Conservation (phyloP, 2,329 filamentous ascomycete species). For the Cercospora zeina region DNA sequence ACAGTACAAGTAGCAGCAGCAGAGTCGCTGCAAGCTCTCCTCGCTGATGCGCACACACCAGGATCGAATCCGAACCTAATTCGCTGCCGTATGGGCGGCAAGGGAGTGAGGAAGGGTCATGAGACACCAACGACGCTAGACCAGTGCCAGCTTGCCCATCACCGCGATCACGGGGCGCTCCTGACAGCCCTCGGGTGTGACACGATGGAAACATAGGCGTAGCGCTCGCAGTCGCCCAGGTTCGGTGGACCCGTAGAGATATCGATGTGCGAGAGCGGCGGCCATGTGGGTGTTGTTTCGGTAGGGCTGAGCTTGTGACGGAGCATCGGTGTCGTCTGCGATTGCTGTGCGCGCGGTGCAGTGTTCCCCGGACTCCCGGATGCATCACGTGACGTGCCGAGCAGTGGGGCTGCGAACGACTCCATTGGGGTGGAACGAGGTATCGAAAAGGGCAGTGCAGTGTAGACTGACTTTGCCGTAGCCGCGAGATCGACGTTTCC, state of each 20-base stretch:
- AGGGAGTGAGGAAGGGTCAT: slow-evolving; percentile 1
- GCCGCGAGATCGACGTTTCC: neutral
- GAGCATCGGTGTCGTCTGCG: neutral
- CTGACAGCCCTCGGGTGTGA: neutral
- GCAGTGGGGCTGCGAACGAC: no score
- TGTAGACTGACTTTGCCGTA: neutral
- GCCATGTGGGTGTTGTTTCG: neutral
- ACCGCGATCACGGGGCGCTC: neutral
- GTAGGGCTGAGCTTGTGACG: neutral
- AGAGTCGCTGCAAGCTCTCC: neutral
- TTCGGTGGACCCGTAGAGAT: no score
- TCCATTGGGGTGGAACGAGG: no score
- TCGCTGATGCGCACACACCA: neutral
- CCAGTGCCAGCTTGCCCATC: neutral
- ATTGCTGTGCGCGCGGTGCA: neutral
- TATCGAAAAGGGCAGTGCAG: neutral
- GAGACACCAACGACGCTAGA: neutral
- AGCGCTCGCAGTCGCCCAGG: no score
- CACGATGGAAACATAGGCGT: neutral
- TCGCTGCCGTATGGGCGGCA: neutral
- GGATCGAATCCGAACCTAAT: neutral
- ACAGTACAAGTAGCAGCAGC: neutral
- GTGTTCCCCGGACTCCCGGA: no score
- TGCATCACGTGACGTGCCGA: no score
- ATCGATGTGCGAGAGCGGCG: no score